These are phyloP conservation scores for Podaxis sp. DNA, from an alignment of 768 basidiomycete genomes.

Conservation along the genomic window DNA sequence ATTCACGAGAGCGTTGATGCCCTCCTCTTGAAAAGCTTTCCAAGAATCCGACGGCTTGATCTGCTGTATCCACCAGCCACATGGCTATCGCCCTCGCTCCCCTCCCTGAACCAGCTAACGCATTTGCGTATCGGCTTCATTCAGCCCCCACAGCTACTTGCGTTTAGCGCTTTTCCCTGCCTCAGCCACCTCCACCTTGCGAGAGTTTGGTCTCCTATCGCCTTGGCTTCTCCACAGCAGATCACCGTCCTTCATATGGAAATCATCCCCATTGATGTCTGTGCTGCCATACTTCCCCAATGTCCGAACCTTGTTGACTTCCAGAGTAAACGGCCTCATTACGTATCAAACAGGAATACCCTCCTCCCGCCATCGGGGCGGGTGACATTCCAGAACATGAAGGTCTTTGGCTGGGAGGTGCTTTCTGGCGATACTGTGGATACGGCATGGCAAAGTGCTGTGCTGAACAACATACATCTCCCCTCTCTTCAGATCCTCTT, in stretches of 20 bases:
- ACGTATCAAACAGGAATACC: not conserved
- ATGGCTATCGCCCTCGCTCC: not conserved
- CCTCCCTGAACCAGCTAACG: not conserved
- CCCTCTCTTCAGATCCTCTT: not conserved
- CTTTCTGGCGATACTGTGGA: not conserved
- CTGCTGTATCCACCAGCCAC: not conserved
- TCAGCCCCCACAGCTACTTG: not conserved
- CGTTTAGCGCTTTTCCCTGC: not conserved
- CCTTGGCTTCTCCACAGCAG: not conserved
- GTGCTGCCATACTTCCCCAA: not conserved
- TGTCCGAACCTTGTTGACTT: not conserved
- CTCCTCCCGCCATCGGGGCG: conserved; percentile 15
- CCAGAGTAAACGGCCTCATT: not conserved
- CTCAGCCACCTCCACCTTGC: not conserved
- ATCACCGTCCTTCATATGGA: not conserved
- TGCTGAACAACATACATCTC: not conserved
- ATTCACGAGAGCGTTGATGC: not conserved
- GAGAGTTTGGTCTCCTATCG: not conserved
- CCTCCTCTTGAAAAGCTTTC: not conserved
- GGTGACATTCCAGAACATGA: not conserved
- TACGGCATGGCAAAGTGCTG: not conserved
- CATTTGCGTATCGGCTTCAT: not conserved
- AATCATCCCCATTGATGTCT: not conserved
- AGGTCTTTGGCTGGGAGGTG: not conserved
- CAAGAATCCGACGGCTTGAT: not conserved